Evolutionary conservation across 2,329 filamentous ascomycete species (phyloP).

Genomic region (Alternaria longipes): DNA sequence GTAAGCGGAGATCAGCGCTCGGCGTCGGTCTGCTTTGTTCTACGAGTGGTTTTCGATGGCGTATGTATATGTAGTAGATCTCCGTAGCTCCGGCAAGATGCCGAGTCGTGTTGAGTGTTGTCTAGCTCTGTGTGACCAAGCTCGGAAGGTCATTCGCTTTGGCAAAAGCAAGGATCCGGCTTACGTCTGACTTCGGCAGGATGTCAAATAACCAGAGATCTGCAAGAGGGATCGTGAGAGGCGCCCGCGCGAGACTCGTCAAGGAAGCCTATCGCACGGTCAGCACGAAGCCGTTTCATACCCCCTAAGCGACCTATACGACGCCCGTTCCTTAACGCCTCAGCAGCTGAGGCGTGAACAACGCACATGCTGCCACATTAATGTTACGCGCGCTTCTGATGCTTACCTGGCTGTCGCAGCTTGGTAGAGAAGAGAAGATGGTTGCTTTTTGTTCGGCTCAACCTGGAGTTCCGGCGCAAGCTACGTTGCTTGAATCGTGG

Average conservation of each 20-base stretch:
- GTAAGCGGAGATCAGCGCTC: conserved; percentile 15
- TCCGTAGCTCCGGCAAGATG: conserved; percentile 35
- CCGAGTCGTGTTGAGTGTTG: conserved; percentile 40
- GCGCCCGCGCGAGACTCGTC: conserved; percentile 35
- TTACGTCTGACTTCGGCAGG: conserved; percentile 43
- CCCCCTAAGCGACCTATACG: conserved; percentile 19
- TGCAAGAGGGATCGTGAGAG: conserved; percentile 45
- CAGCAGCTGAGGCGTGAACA: conserved; percentile 13
- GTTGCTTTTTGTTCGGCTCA: conserved; percentile 26
- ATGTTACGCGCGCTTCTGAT: conserved; percentile 26
- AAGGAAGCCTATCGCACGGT: conserved; percentile 39
- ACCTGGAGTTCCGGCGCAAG: conserved; percentile 20
- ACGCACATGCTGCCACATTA: conserved; percentile 13
- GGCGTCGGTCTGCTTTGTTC: conserved; percentile 16
- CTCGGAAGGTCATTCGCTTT: conserved; percentile 50
- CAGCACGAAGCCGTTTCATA: conserved; percentile 32
- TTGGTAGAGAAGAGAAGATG: conserved; percentile 19
- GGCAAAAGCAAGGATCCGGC: conserved; percentile 49
- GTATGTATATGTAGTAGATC: conserved; percentile 30
- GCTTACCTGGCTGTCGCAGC: conserved; percentile 31
- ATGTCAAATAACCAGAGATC: conserved; percentile 47
- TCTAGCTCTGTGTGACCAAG: conserved; percentile 48
- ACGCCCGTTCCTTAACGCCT: conserved; percentile 17
- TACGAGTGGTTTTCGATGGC: conserved; percentile 22
- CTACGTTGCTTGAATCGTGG: conserved; percentile 14